Base-by-base conservation (phyloP, 129 eudicot genomes). In the Artemisia tridentata region DNA sequence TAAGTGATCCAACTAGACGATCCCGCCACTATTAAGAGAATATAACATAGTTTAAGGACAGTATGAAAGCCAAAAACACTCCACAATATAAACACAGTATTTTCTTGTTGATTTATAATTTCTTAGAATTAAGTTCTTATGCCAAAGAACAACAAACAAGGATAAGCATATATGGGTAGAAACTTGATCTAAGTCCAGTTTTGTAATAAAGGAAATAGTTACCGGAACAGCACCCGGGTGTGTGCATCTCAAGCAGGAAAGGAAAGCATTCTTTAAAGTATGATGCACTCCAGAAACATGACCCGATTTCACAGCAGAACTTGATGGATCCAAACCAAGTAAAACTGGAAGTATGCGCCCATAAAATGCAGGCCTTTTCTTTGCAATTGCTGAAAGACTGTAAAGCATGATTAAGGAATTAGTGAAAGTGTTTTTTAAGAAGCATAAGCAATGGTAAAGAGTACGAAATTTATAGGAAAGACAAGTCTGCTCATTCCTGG, bases 221-320 rank as follows among this genome's bases (percentile, higher is more conserved):
- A 95, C 99, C 86, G 97, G 99, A 11, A 73, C 90, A 80, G 99
- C 99, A 72, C 97, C 92, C 6, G 97, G 92, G 78, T 95, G 95
- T 20, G 89, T 75, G 79, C 99, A 95, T 62, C 84, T 84, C 81
- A 95, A 84, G 78, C 99, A 95, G 43, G 88, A 81, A 23, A 84
- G 77, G 72, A 85, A 95, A 49, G 99, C 97, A 20, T 78, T 90
- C 84, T 81, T 95, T 75, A 95, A 78, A 75, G 97, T 86, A 84
- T 79, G 85, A 61, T 80, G 93, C 53, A 84, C 91, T 59, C 99
- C 99, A 52, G 87, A 80, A 81, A 81, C 88, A 78, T 80, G 88
- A 54, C 88, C 75, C 53, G 82, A 84, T 73, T 83, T 82, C 63
- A 82, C 80, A 73, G 72, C 81, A 59, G 88, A 82, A 69, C 72